These are phyloP conservation scores for Moringa oleifera DNA, from an alignment of 345 rosid genomes.

Conservation along the genomic window DNA sequence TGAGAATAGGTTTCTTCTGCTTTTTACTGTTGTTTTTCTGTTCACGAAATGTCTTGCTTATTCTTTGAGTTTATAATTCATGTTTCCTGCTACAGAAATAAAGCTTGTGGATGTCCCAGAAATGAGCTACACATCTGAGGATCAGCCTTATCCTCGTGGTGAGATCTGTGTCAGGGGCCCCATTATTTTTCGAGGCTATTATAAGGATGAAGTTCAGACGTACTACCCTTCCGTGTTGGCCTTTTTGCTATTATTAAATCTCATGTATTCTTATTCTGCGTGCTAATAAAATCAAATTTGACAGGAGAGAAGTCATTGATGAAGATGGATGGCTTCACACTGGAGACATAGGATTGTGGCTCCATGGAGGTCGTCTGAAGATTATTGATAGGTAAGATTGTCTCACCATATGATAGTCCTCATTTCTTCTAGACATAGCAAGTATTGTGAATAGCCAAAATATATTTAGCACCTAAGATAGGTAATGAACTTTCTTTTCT, in stretches of 20 bases:
- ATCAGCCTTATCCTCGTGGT: slow-evolving; percentile 88
- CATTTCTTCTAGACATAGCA: no score
- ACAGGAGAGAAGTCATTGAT: slow-evolving; percentile 87
- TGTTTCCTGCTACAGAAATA: slow-evolving; percentile 50
- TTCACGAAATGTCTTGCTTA: not conserved
- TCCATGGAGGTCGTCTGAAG: slow-evolving; percentile 89
- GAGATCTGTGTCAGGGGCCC: slow-evolving; percentile 99
- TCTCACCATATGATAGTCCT: slow-evolving; percentile 3
- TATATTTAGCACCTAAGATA: no score
- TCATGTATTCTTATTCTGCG: slow-evolving; percentile 9
- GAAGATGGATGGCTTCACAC: slow-evolving; percentile 97
- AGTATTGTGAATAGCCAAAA: no score
- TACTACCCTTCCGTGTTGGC: slow-evolving; percentile 22
- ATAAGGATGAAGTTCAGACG: slow-evolving; percentile 95
- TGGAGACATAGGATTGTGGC: slow-evolving; percentile 92
- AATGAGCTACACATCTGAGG: slow-evolving; percentile 89
- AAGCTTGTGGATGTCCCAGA: slow-evolving; percentile 97
- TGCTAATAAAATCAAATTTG: slow-evolving; percentile 13
- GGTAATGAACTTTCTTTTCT: not conserved
- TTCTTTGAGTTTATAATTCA: not conserved
- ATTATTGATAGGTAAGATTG: slow-evolving; percentile 74
- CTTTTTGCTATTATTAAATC: slow-evolving; percentile 6
- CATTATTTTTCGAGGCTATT: slow-evolving; percentile 69
- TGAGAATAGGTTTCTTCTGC: not conserved
- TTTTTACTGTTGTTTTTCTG: not conserved